Evolutionary conservation across 2,329 filamentous ascomycete genomes (phyloP), one percentile per base, ranked within the genome.

Genomic region (Incumbomyces delicatus): DNA sequence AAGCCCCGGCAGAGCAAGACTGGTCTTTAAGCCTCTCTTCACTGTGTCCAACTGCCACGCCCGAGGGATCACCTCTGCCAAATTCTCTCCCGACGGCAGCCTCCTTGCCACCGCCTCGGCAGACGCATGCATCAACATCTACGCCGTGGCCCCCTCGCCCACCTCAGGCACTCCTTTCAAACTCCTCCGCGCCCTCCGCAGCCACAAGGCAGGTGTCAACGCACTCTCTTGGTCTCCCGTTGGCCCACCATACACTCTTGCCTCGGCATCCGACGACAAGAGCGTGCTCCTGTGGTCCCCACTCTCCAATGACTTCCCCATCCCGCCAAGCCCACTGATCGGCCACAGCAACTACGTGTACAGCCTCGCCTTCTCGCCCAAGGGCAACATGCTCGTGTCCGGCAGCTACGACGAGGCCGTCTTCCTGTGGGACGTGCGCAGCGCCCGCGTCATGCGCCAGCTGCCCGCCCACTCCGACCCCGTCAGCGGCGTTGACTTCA

Each of bases 261-360:
- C 90, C 3, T 90, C 87, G 8, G 92, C 90, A 18, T 90, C 86
- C 4, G 92, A 98, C 66, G 92, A 98, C 74, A 98, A 98, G 68
- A 81, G 85, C 1, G 96, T 98, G 53, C 80, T 92, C 2, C 71
- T 98, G 1, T 98, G 92, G 92, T 86, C 95, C 57, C 70, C 77
- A 3, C 59, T 69, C 14, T 77, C 75, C 6, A 74, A 77, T 59
- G 70, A 76, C 22, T 73, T 80, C 45, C 74, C 76, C 0, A 74
- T 70, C 17, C 49, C 53, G 8, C 55, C 54, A 1, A 52, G 49
- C 12, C 73, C 77, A 1, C 72, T 96, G 54, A 74, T 85, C 18
- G 90, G 92, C 2, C 92, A 98, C 60, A 88, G 95, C 65, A 96
- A 94, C 66, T 96, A 96, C 65, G 83, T 98, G 29, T 95, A 94